Evolutionary conservation across 768 basidiomycete genomes (phyloP).

Genomic region (Mycena olivaceomarginata): DNA sequence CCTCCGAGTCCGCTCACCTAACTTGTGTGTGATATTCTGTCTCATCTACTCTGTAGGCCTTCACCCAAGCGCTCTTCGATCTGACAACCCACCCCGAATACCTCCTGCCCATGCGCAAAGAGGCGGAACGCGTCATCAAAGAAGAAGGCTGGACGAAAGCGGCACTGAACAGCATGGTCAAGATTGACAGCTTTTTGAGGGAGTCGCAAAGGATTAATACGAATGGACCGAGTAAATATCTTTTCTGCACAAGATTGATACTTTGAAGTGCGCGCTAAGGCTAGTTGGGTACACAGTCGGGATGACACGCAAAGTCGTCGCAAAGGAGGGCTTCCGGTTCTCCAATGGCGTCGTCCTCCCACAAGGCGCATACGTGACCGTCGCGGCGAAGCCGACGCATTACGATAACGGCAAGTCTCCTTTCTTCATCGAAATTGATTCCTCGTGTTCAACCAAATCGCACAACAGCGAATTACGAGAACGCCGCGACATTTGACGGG

Average conservation of each 20-base stretch:
- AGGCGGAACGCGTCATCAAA: constrained; percentile 73
- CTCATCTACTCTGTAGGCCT: constrained; percentile 45
- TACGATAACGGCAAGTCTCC: constrained; percentile 40
- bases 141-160: constrained; percentile 67
- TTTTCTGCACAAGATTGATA: too few species aligned
- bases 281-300: constrained; percentile 35
- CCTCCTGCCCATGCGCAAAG: constrained; percentile 60
- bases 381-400: constrained; percentile 48
- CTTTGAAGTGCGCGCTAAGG: too few species aligned
- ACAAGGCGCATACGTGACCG: constrained; percentile 48
- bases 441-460: not conserved
- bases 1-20: too few species aligned
- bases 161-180: constrained; percentile 59
- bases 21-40: too few species aligned
- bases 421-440: not conserved
- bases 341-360: constrained; percentile 58
- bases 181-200: constrained; percentile 58
- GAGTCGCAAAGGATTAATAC: constrained; percentile 47
- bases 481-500: constrained; percentile 62
- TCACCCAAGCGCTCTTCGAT: constrained; percentile 57
- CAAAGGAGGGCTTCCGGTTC: constrained; percentile 39
- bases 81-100: constrained; percentile 58
- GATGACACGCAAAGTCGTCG: constrained; percentile 52
- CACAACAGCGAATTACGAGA: constrained; percentile 52
- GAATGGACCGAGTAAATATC: constrained; percentile 35